A percentile compares a stretch with the other conserved stretches of the same genome.
phyloP scores from a whole-genome alignment of 345 rosid species.

The Citrus maxima region DNA sequence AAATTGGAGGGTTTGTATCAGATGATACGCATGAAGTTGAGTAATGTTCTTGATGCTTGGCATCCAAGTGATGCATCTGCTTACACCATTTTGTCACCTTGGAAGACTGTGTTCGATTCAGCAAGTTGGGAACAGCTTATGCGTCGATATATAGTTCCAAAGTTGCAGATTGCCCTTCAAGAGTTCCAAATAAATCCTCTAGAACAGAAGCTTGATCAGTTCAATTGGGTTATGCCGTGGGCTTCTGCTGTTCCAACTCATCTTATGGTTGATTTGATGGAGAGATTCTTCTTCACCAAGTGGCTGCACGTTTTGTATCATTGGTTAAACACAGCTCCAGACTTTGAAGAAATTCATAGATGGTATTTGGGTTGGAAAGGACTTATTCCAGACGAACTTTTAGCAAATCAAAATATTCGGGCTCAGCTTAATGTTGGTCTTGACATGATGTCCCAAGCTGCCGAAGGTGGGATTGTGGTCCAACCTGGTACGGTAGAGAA shows the following conservation, averaged over 20 bases:
- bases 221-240: conserved; percentile 81
- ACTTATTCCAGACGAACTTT: conserved; percentile 78
- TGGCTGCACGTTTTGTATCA: conserved; percentile 88
- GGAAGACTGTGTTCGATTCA: conserved; percentile 88
- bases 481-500: conserved; percentile 76
- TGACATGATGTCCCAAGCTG: conserved; percentile 75
- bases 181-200: conserved; percentile 83
- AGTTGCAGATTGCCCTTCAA: conserved; percentile 76
- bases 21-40: conserved; percentile 76
- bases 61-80: conserved; percentile 86
- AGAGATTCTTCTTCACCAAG: conserved; percentile 72
- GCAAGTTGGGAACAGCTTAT: conserved; percentile 86
- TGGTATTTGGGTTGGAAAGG: conserved; percentile 87
- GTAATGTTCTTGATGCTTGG: conserved; percentile 90
- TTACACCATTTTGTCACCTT: conserved; percentile 78
- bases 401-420: conserved; percentile 71
- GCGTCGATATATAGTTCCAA: conserved; percentile 88
- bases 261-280: conserved; percentile 91
- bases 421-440: conserved; percentile 68
- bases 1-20: conserved; percentile 74
- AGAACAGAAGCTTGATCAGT: conserved; percentile 71
- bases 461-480: conserved; percentile 64
- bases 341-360: conserved; percentile 67
- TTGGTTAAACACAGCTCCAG: conserved; percentile 71
- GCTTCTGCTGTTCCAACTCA: conserved; percentile 78